phyloP scores from a whole-genome alignment of 306 rosid species.

The Cicer chorassanicum region DNA sequence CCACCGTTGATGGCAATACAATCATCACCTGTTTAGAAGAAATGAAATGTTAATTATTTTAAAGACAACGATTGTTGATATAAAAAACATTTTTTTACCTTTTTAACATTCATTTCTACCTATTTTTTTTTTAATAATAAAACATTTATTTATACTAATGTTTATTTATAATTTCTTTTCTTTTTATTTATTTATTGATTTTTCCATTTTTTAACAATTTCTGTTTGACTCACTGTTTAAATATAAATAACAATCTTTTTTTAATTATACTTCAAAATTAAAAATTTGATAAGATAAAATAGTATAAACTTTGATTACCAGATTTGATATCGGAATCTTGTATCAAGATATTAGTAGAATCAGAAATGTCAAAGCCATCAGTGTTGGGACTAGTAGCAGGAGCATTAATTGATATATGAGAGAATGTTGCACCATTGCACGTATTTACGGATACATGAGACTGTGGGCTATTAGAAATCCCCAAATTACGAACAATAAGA shows the following conservation, averaged over 20 bases:
- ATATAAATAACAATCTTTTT: not conserved
- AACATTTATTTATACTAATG: not conserved
- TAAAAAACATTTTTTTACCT: not conserved
- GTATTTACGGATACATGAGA: constrained; percentile 30
- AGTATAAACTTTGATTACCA: constrained; percentile 36
- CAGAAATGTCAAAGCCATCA: constrained; percentile 49
- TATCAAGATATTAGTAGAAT: constrained; percentile 39
- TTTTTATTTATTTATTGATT: not conserved
- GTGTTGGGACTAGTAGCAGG: constrained; percentile 58
- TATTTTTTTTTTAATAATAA: too few relatives aligned
- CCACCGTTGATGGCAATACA: constrained; percentile 53
- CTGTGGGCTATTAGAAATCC: constrained; percentile 26
- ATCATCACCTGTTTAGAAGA: constrained; percentile 50
- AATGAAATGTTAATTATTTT: too few relatives aligned
- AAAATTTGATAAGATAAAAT: not conserved
- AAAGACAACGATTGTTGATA: too few relatives aligned
- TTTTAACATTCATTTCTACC: too few relatives aligned
- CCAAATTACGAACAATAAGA: not conserved
- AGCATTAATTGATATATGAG: constrained; percentile 24
- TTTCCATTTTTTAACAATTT: not conserved
- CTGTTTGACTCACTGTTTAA: not conserved
- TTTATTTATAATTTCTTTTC: not conserved
- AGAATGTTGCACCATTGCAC: constrained; percentile 22
- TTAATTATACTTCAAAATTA: not conserved
- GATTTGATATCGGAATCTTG: constrained; percentile 37